phyloP scores from a whole-genome alignment of 768 basidiomycete genomes.

The Agrocybe pediades region DNA sequence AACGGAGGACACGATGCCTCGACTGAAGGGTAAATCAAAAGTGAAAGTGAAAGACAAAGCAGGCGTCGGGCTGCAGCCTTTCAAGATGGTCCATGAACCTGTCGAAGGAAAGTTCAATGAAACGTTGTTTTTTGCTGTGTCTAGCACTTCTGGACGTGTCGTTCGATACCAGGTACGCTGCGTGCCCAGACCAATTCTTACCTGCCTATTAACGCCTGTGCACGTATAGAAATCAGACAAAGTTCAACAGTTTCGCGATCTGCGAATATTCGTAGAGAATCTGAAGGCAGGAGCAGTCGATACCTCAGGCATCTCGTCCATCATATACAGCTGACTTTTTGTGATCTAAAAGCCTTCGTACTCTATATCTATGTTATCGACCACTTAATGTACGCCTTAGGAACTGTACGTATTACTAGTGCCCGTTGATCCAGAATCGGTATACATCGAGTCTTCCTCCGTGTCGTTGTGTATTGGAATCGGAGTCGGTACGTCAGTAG shows the following conservation, averaged over 20 bases:
- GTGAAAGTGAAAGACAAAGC: conserved; percentile 14
- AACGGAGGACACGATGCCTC: neutral
- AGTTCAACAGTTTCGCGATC: conserved; percentile 37
- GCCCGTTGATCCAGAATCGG: neutral
- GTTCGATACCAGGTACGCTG: conserved; percentile 65
- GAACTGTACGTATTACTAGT: neutral
- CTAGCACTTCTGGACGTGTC: conserved; percentile 77
- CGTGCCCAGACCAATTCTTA: neutral
- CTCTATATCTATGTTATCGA: too few species aligned
- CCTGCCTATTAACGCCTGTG: neutral
- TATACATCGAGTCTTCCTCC: conserved; percentile 4
- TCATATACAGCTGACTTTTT: neutral
- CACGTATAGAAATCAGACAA: conserved; percentile 44
- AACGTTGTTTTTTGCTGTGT: conserved; percentile 75
- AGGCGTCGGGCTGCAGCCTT: conserved; percentile 47
- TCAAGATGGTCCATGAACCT: conserved; percentile 43
- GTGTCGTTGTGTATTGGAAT: conserved; percentile 1
- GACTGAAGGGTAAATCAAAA: too few species aligned
- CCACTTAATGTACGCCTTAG: neutral
- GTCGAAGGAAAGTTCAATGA: conserved; percentile 29
- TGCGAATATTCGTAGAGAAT: conserved; percentile 30
- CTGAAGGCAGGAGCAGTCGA: conserved; percentile 20
- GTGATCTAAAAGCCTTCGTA: neutral
- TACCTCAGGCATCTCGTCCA: neutral
- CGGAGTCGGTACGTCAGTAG: neutral